Conservation (phyloP, 2,329 filamentous ascomycete species). For the Fusarium incarnatum region DNA sequence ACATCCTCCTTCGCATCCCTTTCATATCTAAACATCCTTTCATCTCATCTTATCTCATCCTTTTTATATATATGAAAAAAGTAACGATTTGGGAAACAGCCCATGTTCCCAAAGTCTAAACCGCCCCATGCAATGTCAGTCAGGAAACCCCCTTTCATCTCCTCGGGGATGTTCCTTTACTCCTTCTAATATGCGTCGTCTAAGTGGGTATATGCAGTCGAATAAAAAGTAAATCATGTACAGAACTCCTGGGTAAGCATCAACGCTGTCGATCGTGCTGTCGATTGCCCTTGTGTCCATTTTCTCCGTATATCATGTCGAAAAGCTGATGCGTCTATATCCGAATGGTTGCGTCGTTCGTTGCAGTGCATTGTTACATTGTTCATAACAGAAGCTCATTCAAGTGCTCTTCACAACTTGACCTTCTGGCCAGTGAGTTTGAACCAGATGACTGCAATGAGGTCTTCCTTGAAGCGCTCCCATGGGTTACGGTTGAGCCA, state of each 20-base stretch:
- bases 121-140: not conserved
- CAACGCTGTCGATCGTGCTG: constrained; percentile 9
- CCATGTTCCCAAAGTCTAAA: constrained; percentile 10
- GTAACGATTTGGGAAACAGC: not conserved
- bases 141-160: not conserved
- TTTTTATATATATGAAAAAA: not conserved
- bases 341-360: constrained; percentile 2
- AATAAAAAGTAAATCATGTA: constrained; percentile 34
- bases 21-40: constrained; percentile 26
- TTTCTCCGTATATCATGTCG: constrained; percentile 29
- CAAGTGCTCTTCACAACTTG: constrained; percentile 59
- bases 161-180: constrained; percentile 1
- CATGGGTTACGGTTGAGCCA: constrained; percentile 85
- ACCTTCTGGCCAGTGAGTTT: constrained; percentile 72
- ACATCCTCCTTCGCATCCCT: constrained; percentile 12
- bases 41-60: constrained; percentile 14
- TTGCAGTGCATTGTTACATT: not conserved
- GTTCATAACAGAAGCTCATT: constrained; percentile 2
- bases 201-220: constrained; percentile 41
- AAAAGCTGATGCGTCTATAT: constrained; percentile 18
- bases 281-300: constrained; percentile 22
- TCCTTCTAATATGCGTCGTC: constrained; percentile 40
- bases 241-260: constrained; percentile 33
- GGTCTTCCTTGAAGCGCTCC: constrained; percentile 79
- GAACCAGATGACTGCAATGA: constrained; percentile 70